Percentiles rank a stretch among this genome's conserved stretches.
Conservation (phyloP, 1,284 basidiomycete genomes). For the Mycena citricolor region DNA sequence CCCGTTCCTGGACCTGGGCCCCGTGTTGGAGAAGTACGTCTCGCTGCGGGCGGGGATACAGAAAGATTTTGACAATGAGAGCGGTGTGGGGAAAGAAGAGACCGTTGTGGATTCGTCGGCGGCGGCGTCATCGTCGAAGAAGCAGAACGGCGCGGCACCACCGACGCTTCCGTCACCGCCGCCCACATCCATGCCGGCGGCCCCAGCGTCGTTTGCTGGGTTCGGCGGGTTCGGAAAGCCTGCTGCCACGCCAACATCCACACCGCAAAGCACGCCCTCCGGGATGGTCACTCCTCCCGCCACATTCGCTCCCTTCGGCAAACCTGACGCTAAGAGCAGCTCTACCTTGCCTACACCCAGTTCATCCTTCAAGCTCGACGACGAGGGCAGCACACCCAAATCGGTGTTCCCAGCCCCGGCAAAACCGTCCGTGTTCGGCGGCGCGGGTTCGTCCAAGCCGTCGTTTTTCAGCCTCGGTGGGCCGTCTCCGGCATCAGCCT, state of each 20-base stretch:
- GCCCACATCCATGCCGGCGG: conserved; percentile 18
- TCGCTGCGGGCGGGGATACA: conserved; percentile 56
- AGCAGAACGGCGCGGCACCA: background rate
- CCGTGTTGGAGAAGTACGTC: conserved; percentile 66
- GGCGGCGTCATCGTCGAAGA: too few relatives aligned
- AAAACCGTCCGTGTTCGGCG: too few relatives aligned
- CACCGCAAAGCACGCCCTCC: conserved; percentile 6
- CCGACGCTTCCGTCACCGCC: conserved; percentile 5
- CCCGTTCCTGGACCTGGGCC: conserved; percentile 71
- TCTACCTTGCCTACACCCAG: too few relatives aligned
- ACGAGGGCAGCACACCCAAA: too few relatives aligned
- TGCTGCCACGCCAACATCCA: conserved; percentile 11
- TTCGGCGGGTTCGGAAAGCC: conserved; percentile 17
- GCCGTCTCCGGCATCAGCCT: background rate
- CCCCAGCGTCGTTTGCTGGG: conserved; percentile 16
- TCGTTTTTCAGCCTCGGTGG: background rate
- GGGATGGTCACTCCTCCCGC: conserved; percentile 2
- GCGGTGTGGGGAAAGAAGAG: too few relatives aligned
- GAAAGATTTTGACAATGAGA: conserved; percentile 50
- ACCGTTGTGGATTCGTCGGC: too few relatives aligned
- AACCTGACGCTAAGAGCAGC: too few relatives aligned
- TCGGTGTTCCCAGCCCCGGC: too few relatives aligned
- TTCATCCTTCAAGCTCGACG: too few relatives aligned
- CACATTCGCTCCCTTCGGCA: conserved; percentile 10
- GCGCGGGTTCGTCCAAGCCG: background rate